phyloP scores from a whole-genome alignment of 2,329 filamentous ascomycete species.

The Trichoderma oligosporum region DNA sequence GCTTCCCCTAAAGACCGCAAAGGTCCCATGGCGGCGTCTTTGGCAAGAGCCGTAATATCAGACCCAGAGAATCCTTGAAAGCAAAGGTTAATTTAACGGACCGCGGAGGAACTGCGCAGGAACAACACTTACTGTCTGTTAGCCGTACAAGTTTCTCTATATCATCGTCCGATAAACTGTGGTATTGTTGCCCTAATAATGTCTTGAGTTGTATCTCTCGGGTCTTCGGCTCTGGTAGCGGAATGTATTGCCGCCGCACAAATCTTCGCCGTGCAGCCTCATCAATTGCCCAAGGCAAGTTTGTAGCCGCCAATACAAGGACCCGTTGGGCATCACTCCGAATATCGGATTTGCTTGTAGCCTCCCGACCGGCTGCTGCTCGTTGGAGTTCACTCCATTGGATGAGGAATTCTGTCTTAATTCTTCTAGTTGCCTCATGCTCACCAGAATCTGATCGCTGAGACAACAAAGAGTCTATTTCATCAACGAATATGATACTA shows the following conservation, averaged over 20 bases:
- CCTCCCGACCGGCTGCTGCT: conserved; percentile 81
- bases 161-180: conserved; percentile 67
- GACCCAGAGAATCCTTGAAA: conserved; percentile 86
- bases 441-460: conserved; percentile 78
- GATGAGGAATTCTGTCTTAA: conserved; percentile 97
- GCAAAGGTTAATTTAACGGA: neutral
- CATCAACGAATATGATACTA: conserved; percentile 96
- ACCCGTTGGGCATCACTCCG: conserved; percentile 82
- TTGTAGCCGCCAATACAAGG: conserved; percentile 90
- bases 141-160: conserved; percentile 69
- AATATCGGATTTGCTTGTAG: conserved; percentile 62
- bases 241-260: conserved; percentile 92
- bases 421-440: conserved; percentile 86
- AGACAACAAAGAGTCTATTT: conserved; percentile 91
- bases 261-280: conserved; percentile 89
- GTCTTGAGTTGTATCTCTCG: conserved; percentile 74
- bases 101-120: neutral
- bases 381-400: conserved; percentile 94
- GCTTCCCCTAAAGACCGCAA: conserved; percentile 85
- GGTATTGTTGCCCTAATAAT: conserved; percentile 82
- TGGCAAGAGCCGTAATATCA: conserved; percentile 92
- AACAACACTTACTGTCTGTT: conserved; percentile 67
- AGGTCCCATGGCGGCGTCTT: conserved; percentile 97
- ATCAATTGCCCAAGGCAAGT: conserved; percentile 96
- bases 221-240: conserved; percentile 80